A percentile compares a stretch with the other conserved stretches of the same genome.
Conservation (phyloP, 1,284 basidiomycete genomes). For the Puccinia polysora region DNA sequence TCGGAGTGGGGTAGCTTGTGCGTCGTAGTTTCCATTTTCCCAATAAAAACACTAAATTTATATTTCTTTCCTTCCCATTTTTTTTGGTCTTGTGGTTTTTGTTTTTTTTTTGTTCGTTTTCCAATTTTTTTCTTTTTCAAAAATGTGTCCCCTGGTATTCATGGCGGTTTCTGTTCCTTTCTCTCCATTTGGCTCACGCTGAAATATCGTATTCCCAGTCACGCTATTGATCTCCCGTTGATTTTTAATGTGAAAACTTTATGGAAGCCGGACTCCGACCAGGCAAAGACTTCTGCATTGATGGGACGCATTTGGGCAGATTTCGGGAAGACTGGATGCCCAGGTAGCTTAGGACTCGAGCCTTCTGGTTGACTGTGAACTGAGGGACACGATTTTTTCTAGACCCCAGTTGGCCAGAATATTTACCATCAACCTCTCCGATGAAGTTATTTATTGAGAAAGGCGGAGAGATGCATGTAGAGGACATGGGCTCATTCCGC, state of each 20-base stretch:
- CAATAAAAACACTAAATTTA: no score
- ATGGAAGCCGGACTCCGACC: constrained; percentile 21
- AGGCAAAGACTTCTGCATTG: constrained; percentile 26
- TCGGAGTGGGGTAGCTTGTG: constrained; percentile 27
- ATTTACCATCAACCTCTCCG: constrained; percentile 3
- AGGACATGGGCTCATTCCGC: constrained; percentile 18
- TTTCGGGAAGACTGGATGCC: constrained; percentile 26
- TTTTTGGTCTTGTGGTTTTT: no score
- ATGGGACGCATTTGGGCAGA: constrained; percentile 25
- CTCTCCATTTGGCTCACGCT: not conserved
- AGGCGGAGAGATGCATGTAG: not conserved
- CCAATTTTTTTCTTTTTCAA: no score
- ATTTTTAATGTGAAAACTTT: constrained; percentile 33
- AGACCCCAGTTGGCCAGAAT: constrained; percentile 19
- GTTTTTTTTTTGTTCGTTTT: no score
- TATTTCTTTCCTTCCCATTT: no score
- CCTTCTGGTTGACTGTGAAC: not conserved
- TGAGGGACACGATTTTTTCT: not conserved
- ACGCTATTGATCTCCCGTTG: constrained; percentile 25
- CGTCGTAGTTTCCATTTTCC: no score
- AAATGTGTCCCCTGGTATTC: no score
- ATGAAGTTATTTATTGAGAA: constrained; percentile 24
- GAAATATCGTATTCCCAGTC: not conserved
- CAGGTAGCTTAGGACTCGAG: not conserved
- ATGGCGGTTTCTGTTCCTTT: no score